These are phyloP conservation scores for Cryoendolithus antarcticus DNA, from an alignment of 2,329 filamentous ascomycete genomes.

Conservation along the genomic window DNA sequence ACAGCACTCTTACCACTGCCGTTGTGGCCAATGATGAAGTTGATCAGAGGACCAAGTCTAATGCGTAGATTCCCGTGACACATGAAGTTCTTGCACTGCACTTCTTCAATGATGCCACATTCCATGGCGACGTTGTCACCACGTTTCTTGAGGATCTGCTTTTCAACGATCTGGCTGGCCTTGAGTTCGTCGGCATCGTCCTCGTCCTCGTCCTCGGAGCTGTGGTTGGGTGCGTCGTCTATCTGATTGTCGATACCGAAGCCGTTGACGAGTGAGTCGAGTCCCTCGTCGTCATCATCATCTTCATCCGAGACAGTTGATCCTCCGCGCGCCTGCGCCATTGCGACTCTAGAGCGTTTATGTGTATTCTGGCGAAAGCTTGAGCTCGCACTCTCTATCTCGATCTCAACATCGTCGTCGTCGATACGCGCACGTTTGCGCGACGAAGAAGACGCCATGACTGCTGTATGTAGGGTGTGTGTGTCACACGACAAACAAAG, in stretches of 20 bases:
- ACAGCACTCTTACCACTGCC: slow-evolving; percentile 96
- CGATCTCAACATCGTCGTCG: slow-evolving; percentile 12
- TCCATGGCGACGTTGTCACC: slow-evolving; percentile 62
- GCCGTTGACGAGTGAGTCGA: slow-evolving; percentile 6
- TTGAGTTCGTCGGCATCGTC: slow-evolving; percentile 17
- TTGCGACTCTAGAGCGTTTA: slow-evolving; percentile 19
- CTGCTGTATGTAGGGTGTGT: too few relatives aligned
- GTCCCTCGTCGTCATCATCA: slow-evolving; percentile 8
- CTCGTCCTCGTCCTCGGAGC: slow-evolving; percentile 11
- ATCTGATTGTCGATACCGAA: slow-evolving; percentile 4
- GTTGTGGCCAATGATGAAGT: slow-evolving; percentile 96
- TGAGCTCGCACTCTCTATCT: slow-evolving; percentile 18
- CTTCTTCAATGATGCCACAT: slow-evolving; percentile 75
- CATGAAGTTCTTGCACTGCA: slow-evolving; percentile 91
- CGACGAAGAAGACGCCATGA: neutral
- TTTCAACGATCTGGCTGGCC: slow-evolving; percentile 21
- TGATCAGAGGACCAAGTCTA: slow-evolving; percentile 83
- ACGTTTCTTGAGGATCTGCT: slow-evolving; percentile 13
- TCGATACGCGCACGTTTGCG: slow-evolving; percentile 15
- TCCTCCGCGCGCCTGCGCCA: slow-evolving; percentile 16
- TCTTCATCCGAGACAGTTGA: slow-evolving; percentile 20
- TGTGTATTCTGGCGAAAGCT: slow-evolving; percentile 14
- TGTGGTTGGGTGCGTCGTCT: slow-evolving; percentile 1
- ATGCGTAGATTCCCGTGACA: slow-evolving; percentile 75
- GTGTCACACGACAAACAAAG: too few relatives aligned